Percentiles rank a stretch among this genome's conserved stretches.
These are phyloP conservation scores for Colletotrichum tanaceti DNA, from an alignment of 2,329 filamentous ascomycete genomes.

Conservation along the genomic window DNA sequence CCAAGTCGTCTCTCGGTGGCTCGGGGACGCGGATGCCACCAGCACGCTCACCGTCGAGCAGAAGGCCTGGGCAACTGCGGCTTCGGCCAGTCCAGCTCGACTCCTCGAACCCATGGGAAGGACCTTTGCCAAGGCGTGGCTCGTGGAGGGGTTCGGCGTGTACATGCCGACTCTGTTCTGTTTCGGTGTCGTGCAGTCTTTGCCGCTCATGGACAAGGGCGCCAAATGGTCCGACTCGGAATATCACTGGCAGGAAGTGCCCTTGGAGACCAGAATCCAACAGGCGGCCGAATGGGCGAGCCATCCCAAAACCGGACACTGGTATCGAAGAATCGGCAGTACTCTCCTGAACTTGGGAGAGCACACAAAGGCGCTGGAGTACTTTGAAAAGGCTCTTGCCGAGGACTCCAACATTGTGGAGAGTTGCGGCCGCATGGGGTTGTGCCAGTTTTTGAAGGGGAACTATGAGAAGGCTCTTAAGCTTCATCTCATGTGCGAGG, in stretches of 20 bases:
- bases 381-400: constrained; percentile 52
- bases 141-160: constrained; percentile 49
- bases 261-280: constrained; percentile 50
- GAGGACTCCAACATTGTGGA: constrained; percentile 54
- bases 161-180: constrained; percentile 56
- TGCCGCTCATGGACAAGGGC: constrained; percentile 54
- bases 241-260: constrained; percentile 51
- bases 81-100: constrained; percentile 44
- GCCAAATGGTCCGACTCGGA: constrained; percentile 52
- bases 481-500: constrained; percentile 52
- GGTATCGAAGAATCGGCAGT: constrained; percentile 54
- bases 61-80: constrained; percentile 47
- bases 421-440: constrained; percentile 55
- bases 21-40: constrained; percentile 50
- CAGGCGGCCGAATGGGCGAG: constrained; percentile 53
- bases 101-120: constrained; percentile 54
- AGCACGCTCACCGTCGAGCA: constrained; percentile 47
- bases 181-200: constrained; percentile 57
- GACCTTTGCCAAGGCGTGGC: constrained; percentile 54
- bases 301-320: constrained; percentile 51
- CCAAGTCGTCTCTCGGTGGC: constrained; percentile 51
- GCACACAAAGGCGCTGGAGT: constrained; percentile 49
- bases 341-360: constrained; percentile 54
- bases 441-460: constrained; percentile 52
- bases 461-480: constrained; percentile 51